Base-by-base conservation (phyloP, 2,329 filamentous ascomycete genomes). In the Colletotrichum melonis region DNA sequence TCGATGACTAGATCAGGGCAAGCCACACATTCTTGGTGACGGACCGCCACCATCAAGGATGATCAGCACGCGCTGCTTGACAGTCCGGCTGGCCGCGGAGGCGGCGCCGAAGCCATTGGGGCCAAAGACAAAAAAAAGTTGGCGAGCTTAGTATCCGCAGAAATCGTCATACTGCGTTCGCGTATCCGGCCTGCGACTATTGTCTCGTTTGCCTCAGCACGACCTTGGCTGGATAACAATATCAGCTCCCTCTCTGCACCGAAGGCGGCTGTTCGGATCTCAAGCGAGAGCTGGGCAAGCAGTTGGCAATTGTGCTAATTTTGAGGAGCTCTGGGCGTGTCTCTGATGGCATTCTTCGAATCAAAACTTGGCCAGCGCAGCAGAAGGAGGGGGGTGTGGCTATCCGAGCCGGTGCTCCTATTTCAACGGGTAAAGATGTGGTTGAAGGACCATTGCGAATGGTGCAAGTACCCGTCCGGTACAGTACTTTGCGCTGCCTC, bases 241-340 rank as follows among this genome's bases (percentile, higher is more conserved):
- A 24, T 49, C 30, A 28, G 35, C 30, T 19, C 24, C 24, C n/a
- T 28, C 24, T 14, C 8, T 58, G 28, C 2, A 19, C 2, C 32
- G 35, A 63, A 57, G 35, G 12, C 60, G 59, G 67, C 32, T 58
- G 38, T 64, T 58, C 67, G 67, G 59, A 58, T 59, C 28, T 35
- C 63, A 46, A 56, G 63, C 32, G 32, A 59, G 32, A 67, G 68
- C 63, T 56, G 49, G 49, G 62, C 52, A 63, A 52, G 46, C 32
- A 22, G 32, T 22, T 42, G 5, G 11, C 24, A 4, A 14, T 63
- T n/a, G 52, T 55, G 28, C 52, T 59, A 35, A 55, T 49, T 69
- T 59, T 52, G 66, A 60, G 35, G 26, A 73, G 66, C 66, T 73
- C 59, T 69, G 70, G 67, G 65, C 57, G 69, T 69, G 66, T 42